These are phyloP conservation scores for Rosellinia necatrix DNA, from an alignment of 2,329 filamentous ascomycete species.

Conservation along the genomic window DNA sequence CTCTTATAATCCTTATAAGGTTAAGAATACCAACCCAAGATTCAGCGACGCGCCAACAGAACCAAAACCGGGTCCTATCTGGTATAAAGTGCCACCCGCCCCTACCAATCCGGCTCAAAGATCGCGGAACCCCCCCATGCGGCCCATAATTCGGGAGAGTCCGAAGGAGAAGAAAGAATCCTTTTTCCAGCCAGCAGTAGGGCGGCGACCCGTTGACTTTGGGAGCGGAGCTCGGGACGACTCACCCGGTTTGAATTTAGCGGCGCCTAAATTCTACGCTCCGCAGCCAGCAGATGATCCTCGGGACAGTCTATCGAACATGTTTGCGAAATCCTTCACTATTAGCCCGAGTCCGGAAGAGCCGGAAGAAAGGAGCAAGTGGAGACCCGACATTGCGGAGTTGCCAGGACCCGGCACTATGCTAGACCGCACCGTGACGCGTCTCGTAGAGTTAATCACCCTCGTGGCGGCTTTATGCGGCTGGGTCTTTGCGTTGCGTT, in stretches of 20 bases:
- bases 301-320: constrained; percentile 39
- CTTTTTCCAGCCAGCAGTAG: constrained; percentile 49
- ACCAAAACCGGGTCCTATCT: constrained; percentile 61
- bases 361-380: constrained; percentile 11
- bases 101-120: constrained; percentile 68
- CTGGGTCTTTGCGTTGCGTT: constrained; percentile 37
- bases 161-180: constrained; percentile 52
- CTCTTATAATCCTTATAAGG: constrained; percentile 46
- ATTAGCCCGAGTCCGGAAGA: constrained; percentile 40
- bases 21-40: constrained; percentile 47
- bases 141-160: constrained; percentile 55
- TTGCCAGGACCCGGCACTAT: background rate
- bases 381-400: constrained; percentile 5
- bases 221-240: constrained; percentile 22
- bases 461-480: constrained; percentile 34
- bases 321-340: constrained; percentile 42
- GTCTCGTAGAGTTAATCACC: constrained; percentile 34
- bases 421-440: constrained; percentile 32
- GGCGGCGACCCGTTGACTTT: constrained; percentile 34
- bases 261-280: constrained; percentile 39
- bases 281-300: constrained; percentile 40
- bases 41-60: constrained; percentile 54
- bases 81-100: constrained; percentile 71
- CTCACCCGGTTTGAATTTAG: constrained; percentile 31
- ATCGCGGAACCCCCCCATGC: constrained; percentile 64